Base-by-base conservation (phyloP, 2,329 filamentous ascomycete species). In the Xylaria sp. region DNA sequence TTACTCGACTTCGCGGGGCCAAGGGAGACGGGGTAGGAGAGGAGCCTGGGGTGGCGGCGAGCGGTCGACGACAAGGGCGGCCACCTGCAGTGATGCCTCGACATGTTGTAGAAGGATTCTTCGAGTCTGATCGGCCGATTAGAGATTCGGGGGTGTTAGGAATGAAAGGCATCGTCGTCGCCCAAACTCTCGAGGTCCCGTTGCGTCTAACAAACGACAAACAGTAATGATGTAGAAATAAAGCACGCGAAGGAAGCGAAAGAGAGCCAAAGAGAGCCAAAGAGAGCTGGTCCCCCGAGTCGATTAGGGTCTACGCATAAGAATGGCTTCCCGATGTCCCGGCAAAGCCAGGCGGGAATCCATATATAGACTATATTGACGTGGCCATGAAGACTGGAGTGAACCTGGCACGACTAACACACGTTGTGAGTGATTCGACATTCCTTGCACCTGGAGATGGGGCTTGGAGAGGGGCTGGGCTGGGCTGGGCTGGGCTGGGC, bases 11-110 rank as follows among this genome's bases (percentile, higher is more conserved):
- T 61, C 66, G 59, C 71, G 73, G 65, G 69, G 74, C 50, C 44
- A 60, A 68, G 47, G 58, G 67, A 68, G 72, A 66, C 71, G 67
- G 73, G 75, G 77, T 58, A 65, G 73, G 67, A 63, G 78, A 73
- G 69, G 77, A 71, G 20, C 36, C 71, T 54, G 80, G 68, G 77
- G 77, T 81, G 10, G 86, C 80, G 22, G 86, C 83, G 39, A 97
- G 82, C 5, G 90, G 83, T 58, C 93, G 87, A 70, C 95, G 89
- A 81, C 96, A 99, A 11, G 93, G 92, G 56, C 89, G 86, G n/a
- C 96, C 96, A 72, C 85, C 88, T 31, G 89, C 85, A 3, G 94
- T 97, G 69, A 98, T 88, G 65, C 96, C 96, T 81, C 90, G 90
- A 80, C 96, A 99, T 77, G 94, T 97, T 13, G 90, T 91, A 1